phyloP scores from a whole-genome alignment of 1,139 yeast genomes.

The Suhomyces chickasaworum region DNA sequence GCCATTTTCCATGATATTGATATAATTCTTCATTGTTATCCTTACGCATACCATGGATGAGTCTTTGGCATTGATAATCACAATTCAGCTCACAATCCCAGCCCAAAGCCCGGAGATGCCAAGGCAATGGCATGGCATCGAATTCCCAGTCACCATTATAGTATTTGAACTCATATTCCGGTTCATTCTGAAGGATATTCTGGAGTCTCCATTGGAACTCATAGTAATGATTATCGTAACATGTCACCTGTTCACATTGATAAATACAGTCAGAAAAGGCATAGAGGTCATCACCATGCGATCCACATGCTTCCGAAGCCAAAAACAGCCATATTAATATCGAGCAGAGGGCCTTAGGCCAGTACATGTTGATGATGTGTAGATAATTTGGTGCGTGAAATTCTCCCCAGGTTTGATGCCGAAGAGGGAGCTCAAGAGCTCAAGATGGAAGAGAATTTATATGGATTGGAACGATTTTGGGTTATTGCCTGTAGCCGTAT shows the following conservation, averaged over 20 bases:
- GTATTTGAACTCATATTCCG: constrained; percentile 25
- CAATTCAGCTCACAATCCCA: constrained; percentile 88
- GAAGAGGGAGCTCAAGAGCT: not conserved
- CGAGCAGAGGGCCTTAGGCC: constrained; percentile 4
- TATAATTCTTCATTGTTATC: constrained; percentile 51
- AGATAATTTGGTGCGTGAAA: constrained; percentile 2
- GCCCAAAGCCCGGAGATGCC: constrained; percentile 48
- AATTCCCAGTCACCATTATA: constrained; percentile 39
- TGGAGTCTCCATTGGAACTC: constrained; percentile 18
- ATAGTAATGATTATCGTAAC: constrained; percentile 37
- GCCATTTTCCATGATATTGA: constrained; percentile 99
- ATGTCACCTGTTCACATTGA: constrained; percentile 56
- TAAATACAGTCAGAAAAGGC: constrained; percentile 67
- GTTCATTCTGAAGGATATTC: constrained; percentile 19
- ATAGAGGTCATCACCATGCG: constrained; percentile 77
- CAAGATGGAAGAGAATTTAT: not conserved
- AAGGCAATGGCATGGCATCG: constrained; percentile 40
- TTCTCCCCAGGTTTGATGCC: constrained; percentile 6
- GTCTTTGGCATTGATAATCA: constrained; percentile 87
- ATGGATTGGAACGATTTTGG: no score
- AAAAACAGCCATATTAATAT: constrained; percentile 1
- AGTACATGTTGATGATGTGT: constrained; percentile 3
- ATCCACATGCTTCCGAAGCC: constrained; percentile 36
- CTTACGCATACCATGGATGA: constrained; percentile 60
- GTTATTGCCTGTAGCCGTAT: no score